Base-by-base conservation (phyloP, 768 basidiomycete species). In the Mycena rosella region DNA sequence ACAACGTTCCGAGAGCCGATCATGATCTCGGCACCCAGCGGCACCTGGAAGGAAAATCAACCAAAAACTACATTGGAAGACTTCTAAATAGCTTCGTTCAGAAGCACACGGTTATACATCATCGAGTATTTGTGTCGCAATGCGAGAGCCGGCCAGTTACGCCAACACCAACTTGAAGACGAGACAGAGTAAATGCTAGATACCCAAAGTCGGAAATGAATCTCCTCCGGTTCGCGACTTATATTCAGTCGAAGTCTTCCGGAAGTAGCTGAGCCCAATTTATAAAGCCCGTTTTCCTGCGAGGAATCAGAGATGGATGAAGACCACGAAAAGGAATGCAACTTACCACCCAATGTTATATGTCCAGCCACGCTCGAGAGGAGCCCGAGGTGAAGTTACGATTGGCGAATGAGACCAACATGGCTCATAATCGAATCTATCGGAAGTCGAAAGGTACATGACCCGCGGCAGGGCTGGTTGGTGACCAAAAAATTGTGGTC, bases 281-380 rank as follows among this genome's bases (percentile, higher is more conserved):
- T 1, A 57, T 57, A 9, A 30, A 57, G 9, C 56, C 56, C 8
- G 56, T 57, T 42, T 30, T 57, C 56, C 56, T 57, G 29, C n/a
- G 22, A 49, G 29, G 10, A 29, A 44, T 44, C 11, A 18, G 10
- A 18, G 27, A 6, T 26, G 32, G 27, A 6, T 18, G 9, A 2
- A 5, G 5, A 4, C 26, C 10, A 15, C 22, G 6, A 72, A 22
- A 72, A 69, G 52, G 74, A 70, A n/a, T 48, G 27, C 20, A 26
- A 42, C 64, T 59, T 17, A 65, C 64, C 65, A 67, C 15, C 15
- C 27, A 11, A 67, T 53, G 10, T 29, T 17, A 45, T 45, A 53
- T 17, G 65, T 67, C 65, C 65, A 67, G 24, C 52, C 65, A 20
- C 27, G 52, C 22, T 67, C 65, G 36, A 67, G 65, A 20, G 52